phyloP scores from a whole-genome alignment of 1,284 basidiomycete genomes.

The Puccinia coronata region DNA sequence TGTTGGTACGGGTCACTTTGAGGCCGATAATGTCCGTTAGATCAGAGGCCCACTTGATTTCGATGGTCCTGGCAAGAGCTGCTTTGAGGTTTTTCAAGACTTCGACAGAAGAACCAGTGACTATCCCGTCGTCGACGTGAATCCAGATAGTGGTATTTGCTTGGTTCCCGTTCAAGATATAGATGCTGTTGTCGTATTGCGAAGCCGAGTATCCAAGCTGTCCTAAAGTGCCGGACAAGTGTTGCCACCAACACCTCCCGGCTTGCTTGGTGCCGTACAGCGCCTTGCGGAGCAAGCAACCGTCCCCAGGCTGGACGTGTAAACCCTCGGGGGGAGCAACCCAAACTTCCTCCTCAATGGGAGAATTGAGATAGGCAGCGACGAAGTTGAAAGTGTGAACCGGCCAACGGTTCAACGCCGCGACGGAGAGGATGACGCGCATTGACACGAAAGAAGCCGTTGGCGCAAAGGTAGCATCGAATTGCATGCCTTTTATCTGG shows the following conservation, averaged over 20 bases:
- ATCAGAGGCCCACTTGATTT: not conserved
- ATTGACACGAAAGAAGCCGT: not conserved
- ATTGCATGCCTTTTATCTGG: not conserved
- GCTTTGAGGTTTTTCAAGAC: not conserved
- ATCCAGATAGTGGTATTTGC: not conserved
- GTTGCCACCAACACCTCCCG: no score
- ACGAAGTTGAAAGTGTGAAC: not conserved
- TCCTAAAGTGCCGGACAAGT: no score
- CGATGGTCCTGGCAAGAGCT: not conserved
- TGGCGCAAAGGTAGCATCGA: not conserved
- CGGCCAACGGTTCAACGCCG: not conserved
- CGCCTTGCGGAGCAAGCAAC: no score
- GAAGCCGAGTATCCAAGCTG: no score
- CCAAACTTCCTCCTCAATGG: not conserved
- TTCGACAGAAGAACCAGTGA: not conserved
- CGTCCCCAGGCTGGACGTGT: no score
- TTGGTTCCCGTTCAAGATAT: not conserved
- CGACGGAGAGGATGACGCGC: not conserved
- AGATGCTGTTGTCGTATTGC: not conserved
- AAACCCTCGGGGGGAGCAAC: not conserved
- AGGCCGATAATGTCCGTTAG: not conserved
- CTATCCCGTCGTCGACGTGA: conserved; percentile 3
- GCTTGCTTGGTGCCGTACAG: no score
- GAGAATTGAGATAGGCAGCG: not conserved
- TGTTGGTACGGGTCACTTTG: not conserved